Evolutionary conservation across 2,329 filamentous ascomycete genomes (phyloP).

Genomic region (Sclerotinia trifoliorum): DNA sequence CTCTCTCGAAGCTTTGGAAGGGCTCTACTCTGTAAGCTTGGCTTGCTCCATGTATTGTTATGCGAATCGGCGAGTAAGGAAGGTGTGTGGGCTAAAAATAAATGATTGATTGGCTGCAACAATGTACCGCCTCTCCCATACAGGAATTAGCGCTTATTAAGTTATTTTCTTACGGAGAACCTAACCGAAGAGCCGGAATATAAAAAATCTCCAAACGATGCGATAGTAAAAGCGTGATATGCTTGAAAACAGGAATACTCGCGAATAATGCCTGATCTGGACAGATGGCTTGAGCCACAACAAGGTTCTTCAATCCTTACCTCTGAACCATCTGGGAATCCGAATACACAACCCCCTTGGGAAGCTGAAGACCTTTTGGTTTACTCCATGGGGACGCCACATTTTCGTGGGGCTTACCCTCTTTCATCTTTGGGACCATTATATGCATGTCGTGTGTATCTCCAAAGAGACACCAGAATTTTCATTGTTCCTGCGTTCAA

Average conservation of each 20-base stretch:
- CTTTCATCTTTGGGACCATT: neutral
- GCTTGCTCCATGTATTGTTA: neutral
- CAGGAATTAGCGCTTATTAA: constrained; percentile 19
- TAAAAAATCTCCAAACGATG: constrained; percentile 15
- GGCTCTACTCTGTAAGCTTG: neutral
- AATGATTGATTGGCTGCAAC: constrained; percentile 14
- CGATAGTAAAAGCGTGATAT: constrained; percentile 2
- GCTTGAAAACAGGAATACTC: constrained; percentile 16
- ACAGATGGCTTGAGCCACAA: constrained; percentile 20
- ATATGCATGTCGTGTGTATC: constrained; percentile 13
- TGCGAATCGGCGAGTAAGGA: constrained; percentile 5
- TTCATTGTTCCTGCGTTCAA: constrained; percentile 19
- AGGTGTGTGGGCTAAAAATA: neutral
- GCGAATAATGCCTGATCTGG: constrained; percentile 11
- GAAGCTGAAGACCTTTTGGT: neutral
- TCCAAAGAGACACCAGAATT: neutral
- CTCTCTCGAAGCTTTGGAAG: neutral
- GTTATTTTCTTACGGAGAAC: constrained; percentile 17
- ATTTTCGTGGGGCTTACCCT: neutral
- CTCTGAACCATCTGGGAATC: neutral
- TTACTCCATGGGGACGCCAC: constrained; percentile 7
- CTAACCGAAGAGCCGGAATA: constrained; percentile 22
- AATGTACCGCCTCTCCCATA: constrained; percentile 12
- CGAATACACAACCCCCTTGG: neutral
- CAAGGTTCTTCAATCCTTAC: constrained; percentile 1